Evolutionary conservation across 495 filamentous ascomycete genomes (phyloP).

Genomic region (Astrocystis sublimbata): DNA sequence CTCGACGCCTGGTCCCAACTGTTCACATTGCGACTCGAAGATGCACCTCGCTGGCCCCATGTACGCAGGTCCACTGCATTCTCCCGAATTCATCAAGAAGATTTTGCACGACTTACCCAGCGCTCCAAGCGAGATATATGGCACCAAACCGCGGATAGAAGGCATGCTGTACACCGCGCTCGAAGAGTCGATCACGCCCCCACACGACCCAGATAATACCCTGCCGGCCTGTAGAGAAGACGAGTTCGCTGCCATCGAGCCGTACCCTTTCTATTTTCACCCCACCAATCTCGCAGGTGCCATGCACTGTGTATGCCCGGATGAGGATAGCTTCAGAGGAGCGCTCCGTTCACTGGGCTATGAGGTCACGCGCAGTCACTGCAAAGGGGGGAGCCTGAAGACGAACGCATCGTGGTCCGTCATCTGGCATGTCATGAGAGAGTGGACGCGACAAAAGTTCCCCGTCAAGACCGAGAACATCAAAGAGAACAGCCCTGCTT

Average conservation of each 20-base stretch:
- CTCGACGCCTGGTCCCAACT: slow-evolving; percentile 61
- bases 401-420: slow-evolving; percentile 87
- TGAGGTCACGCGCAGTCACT: slow-evolving; percentile 76
- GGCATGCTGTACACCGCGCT: slow-evolving; percentile 89
- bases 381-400: slow-evolving; percentile 82
- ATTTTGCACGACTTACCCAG: slow-evolving; percentile 69
- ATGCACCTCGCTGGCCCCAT: slow-evolving; percentile 90
- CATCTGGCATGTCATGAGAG: slow-evolving; percentile 91
- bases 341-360: slow-evolving; percentile 81
- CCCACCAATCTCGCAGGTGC: slow-evolving; percentile 69
- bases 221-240: slow-evolving; percentile 37
- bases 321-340: slow-evolving; percentile 71
- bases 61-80: slow-evolving; percentile 90
- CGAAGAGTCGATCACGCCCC: slow-evolving; percentile 61
- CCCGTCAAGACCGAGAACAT: slow-evolving; percentile 71
- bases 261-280: slow-evolving; percentile 85
- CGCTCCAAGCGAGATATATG: slow-evolving; percentile 64
- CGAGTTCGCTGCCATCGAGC: slow-evolving; percentile 61
- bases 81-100: slow-evolving; percentile 71
- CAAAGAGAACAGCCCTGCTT: slow-evolving; percentile 68
- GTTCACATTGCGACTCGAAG: slow-evolving; percentile 81
- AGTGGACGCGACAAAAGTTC: slow-evolving; percentile 78
- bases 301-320: slow-evolving; percentile 73
- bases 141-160: slow-evolving; percentile 75
- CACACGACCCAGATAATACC: slow-evolving; percentile 28